Percentiles rank a stretch among this genome's conserved stretches.
Conservation (phyloP, 176 grass and related monocot genomes). For the Coix lacrymajobi region DNA sequence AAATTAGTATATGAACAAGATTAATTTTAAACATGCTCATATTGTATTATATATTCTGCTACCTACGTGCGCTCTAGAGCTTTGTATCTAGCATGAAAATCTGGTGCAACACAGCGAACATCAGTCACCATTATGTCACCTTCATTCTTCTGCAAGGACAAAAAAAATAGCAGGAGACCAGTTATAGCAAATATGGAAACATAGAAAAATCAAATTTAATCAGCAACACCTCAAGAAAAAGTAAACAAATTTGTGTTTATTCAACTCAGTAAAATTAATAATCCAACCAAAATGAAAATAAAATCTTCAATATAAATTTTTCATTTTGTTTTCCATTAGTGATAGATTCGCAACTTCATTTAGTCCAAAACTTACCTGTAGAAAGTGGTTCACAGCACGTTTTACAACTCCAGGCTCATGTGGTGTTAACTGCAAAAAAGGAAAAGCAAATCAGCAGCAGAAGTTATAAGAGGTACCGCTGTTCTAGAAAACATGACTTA, state of each 20-base stretch:
- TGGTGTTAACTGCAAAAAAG: constrained; percentile 65
- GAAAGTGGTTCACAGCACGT: constrained; percentile 91
- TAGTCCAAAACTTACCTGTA: constrained; percentile 56
- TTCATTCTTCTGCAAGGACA: constrained; percentile 73
- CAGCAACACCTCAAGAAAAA: background rate
- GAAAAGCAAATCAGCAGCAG: background rate
- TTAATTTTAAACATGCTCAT: constrained; percentile 3
- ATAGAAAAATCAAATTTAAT: background rate
- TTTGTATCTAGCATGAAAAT: constrained; percentile 96
- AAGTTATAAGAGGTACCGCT: background rate
- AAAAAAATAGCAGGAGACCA: constrained; percentile 31
- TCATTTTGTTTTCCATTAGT: background rate
- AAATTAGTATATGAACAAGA: constrained; percentile 19
- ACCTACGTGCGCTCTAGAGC: constrained; percentile 91
- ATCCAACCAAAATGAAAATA: background rate
- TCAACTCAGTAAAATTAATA: constrained; percentile 2
- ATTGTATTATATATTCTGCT: constrained; percentile 34
- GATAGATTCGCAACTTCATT: background rate
- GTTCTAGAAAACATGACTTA: background rate
- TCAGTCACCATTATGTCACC: constrained; percentile 91
- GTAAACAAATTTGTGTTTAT: background rate
- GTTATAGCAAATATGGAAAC: background rate
- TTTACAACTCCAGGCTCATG: constrained; percentile 92
- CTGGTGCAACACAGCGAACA: constrained; percentile 70
- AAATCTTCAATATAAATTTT: background rate